Evolutionary conservation across 2,329 filamentous ascomycete genomes (phyloP), one percentile per base, ranked within the genome.

Genomic region (Fusarium liriodendri): DNA sequence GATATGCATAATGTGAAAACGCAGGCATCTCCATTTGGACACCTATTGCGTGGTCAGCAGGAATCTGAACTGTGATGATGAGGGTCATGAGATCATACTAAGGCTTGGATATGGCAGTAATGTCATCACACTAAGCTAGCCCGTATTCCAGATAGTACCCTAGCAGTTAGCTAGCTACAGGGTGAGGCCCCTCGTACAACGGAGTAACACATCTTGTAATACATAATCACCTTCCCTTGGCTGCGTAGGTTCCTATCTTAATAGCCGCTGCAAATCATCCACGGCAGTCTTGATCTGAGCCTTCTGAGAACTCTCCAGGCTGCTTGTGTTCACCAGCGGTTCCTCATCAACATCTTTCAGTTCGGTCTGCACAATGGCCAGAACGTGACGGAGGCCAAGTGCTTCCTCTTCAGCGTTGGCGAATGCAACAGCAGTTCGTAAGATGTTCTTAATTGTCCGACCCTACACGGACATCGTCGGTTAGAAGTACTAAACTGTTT

Each of bases 311-410:
- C 20, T 9, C 20, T 45, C 42, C 20, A 25, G 8, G 3, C 13
- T 45, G 6, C 16, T 13, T 0, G 42, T 16, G 1, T 1, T 25
- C 20, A 9, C 42, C 0, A 6, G 8, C 13, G 7, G 2, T 9
- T 25, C 42, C 2, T 5, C 42, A 45, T 45, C 42, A 4, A 45
- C 20, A 1, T 45, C 42, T 2, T 45, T 45, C 13, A 45, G 20
- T 1, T 45, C 20, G 1, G 42, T 45, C 0, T 25, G 42, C 6
- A 45, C 6, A 5, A 45, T 45, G 0, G 13, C 42, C 3, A 25
- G 6, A 9, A 45, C 42, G 5, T 45, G 42, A 0, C 20, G 13
- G 5, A 45, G 42, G 4, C 42, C 42, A 25, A 45, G 20, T 16
- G 20, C 4, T 11, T 45, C 14, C 0, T 5, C 6, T 0, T 45